These are phyloP conservation scores for Phaeosphaeria sp. DNA, from an alignment of 2,329 filamentous ascomycete genomes.

Conservation along the genomic window DNA sequence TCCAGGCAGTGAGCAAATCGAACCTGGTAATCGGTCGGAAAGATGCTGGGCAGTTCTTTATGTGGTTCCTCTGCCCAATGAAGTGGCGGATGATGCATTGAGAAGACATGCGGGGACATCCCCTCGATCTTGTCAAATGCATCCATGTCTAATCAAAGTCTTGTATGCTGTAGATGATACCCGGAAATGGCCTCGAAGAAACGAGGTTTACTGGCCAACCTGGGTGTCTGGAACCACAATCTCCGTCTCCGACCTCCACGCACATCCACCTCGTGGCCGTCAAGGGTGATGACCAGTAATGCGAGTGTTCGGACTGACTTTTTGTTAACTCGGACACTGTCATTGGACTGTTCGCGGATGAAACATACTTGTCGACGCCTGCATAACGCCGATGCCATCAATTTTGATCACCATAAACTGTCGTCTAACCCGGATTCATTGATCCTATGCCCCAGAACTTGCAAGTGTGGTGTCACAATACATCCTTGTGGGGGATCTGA, in stretches of 20 bases:
- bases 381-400: slow-evolving; percentile 23
- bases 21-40: slow-evolving; percentile 8
- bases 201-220: slow-evolving; percentile 31
- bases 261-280: slow-evolving; percentile 17
- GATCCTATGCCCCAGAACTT: slow-evolving; percentile 15
- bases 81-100: slow-evolving; percentile 17
- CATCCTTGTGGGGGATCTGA: slow-evolving; percentile 5
- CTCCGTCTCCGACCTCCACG: slow-evolving; percentile 22
- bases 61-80: slow-evolving; percentile 13
- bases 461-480: slow-evolving; percentile 14
- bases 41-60: slow-evolving; percentile 27
- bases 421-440: slow-evolving; percentile 26
- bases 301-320: slow-evolving; percentile 35
- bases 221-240: slow-evolving; percentile 22
- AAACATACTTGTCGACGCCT: slow-evolving; percentile 18
- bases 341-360: slow-evolving; percentile 24
- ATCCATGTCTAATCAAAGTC: slow-evolving; percentile 24
- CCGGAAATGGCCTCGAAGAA: slow-evolving; percentile 15
- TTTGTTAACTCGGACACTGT: slow-evolving; percentile 11
- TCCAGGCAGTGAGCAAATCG: slow-evolving; percentile 8
- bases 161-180: slow-evolving; percentile 39
- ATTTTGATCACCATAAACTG: slow-evolving; percentile 29
- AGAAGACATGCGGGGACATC: slow-evolving; percentile 17
- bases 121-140: slow-evolving; percentile 17
- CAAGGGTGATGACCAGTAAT: slow-evolving; percentile 19